Evolutionary conservation across 78 protist genomes (phyloP).

Genomic region (Dictyostelium firmibasis): DNA sequence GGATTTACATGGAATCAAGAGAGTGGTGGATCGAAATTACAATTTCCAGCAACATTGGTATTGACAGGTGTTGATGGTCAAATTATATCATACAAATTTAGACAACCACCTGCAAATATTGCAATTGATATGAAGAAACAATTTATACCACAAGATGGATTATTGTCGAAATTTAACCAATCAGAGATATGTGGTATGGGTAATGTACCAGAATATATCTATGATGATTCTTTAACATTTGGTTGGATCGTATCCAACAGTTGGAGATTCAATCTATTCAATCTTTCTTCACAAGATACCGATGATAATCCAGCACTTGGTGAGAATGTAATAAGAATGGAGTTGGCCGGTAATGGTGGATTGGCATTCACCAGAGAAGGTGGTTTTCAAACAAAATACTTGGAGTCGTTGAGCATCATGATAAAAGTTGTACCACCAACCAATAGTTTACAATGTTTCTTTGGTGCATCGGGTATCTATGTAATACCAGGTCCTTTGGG

Average conservation of each 20-base stretch:
- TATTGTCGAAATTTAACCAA: background rate
- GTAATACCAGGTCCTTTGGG: background rate
- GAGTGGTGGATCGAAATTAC: background rate
- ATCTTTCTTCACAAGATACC: background rate
- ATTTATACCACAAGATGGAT: constrained; percentile 13
- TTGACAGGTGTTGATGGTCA: constrained; percentile 29
- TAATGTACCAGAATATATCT: constrained; percentile 26
- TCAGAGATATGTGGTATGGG: constrained; percentile 22
- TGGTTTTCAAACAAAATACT: constrained; percentile 54
- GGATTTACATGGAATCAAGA: background rate
- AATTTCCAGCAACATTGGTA: constrained; percentile 40
- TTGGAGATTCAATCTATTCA: constrained; percentile 7
- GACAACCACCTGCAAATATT: background rate
- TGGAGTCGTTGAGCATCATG: background rate
- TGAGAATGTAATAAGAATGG: background rate
- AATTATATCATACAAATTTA: background rate
- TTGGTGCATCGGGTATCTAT: background rate
- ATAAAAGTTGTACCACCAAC: background rate
- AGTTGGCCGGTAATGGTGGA: background rate
- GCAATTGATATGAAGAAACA: constrained; percentile 29
- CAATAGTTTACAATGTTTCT: background rate
- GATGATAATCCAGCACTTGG: background rate
- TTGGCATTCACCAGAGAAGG: constrained; percentile 25
- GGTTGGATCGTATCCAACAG: constrained; percentile 18
- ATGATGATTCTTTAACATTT: constrained; percentile 8